A percentile compares a stretch with the other conserved stretches of the same genome.
These are phyloP conservation scores for Ceratobasidium sp. DNA, from an alignment of 1,284 basidiomycete genomes.

Conservation along the genomic window DNA sequence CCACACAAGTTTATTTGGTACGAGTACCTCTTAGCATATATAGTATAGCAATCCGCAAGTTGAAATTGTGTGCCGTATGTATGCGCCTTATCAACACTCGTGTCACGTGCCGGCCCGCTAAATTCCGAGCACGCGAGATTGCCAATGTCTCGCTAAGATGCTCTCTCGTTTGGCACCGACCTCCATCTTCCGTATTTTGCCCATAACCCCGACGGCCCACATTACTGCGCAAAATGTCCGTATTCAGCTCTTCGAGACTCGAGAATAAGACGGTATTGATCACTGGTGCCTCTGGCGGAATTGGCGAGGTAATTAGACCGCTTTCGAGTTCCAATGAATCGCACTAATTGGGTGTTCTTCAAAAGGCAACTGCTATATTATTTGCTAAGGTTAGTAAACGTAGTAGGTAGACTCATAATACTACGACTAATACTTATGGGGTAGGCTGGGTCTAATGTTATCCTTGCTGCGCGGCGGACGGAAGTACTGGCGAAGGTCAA, in stretches of 20 bases:
- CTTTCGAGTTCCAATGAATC: neutral
- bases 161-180: slow-evolving; percentile 15
- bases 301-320: slow-evolving; percentile 71
- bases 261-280: slow-evolving; percentile 88
- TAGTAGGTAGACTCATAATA: neutral
- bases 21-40: no score
- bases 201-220: neutral
- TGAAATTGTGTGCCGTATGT: no score
- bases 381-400: slow-evolving; percentile 76
- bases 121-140: neutral
- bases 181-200: slow-evolving; percentile 10
- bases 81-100: no score
- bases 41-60: no score
- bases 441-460: slow-evolving; percentile 83
- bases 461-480: slow-evolving; percentile 76
- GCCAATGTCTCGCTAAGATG: neutral
- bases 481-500: slow-evolving; percentile 76
- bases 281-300: slow-evolving; percentile 88
- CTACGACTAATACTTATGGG: slow-evolving; percentile 17
- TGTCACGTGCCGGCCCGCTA: no score
- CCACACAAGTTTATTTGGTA: no score
- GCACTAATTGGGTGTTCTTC: slow-evolving; percentile 26
- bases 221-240: slow-evolving; percentile 66
- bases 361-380: slow-evolving; percentile 82
- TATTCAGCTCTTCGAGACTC: slow-evolving; percentile 83